Base-by-base conservation (phyloP, 805 yeast species). In the Metschnikowia arizonensis region DNA sequence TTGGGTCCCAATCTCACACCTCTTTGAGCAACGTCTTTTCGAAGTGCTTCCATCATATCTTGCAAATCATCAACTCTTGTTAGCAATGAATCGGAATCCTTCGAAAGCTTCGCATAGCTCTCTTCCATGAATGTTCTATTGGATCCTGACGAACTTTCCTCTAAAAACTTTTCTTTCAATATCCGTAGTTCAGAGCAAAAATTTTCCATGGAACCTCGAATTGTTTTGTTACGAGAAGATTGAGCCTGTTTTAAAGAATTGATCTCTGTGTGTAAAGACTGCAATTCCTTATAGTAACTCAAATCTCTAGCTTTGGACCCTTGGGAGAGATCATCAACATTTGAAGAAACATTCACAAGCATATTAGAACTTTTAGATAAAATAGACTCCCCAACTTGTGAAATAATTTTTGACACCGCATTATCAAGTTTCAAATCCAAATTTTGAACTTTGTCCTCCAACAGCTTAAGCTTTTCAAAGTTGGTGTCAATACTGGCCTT, bases 11-110 rank as follows among this genome's bases (percentile, higher is more conserved):
- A 89, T 30, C 88, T 77, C 0, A 89, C 89, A 17, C 97, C 96
- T 50, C 97, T 77, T 49, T 82, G 84, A 0, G 96, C 95, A 11
- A 93, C 96, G 65, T 90, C 98, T 54, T 88, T 82, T 45, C 97
- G 73, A 44, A 91, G 68, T 0, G 87, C 87, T 59, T 93, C 99
- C 61, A 93, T 86, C 8, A 86, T 65, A 64, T 93, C 99, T 59
- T 90, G 97, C 15, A 93, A 68, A 53, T 88, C 97, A 61, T 93
- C 99, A 4, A 91, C 91, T 50, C 76, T 78, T 0, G 91, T 82
- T 28, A 93, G 72, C 8, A 93, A 65, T 0, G 61, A 57, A 60
- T 88, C 96, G 6, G 95, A 83, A 12, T 86, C 90, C 36, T 77
- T 79, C 6, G 95, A 85, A 19, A 93, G 72, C 55, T 79, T 81